phyloP scores from a whole-genome alignment of 129 eudicot genomes.

The Silybum marianum region DNA sequence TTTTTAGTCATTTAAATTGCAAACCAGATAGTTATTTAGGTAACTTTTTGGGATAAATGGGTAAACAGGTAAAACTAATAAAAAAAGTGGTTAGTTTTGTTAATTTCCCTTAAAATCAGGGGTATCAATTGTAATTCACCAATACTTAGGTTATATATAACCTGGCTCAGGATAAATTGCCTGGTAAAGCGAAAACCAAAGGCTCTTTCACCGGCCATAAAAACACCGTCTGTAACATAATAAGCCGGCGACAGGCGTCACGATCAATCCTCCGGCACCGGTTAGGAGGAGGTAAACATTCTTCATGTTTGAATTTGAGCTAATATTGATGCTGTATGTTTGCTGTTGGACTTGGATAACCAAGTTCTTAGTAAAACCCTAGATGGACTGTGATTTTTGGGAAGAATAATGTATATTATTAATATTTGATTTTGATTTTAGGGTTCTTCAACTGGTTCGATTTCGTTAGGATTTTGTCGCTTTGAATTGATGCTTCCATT shows the following conservation, averaged over 20 bases:
- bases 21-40: too few relatives aligned
- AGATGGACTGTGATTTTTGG: not conserved
- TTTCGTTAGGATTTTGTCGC: not conserved
- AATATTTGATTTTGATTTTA: not conserved
- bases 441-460: not conserved
- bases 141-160: not conserved
- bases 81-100: too few relatives aligned
- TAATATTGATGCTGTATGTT: conserved; percentile 10
- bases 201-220: not conserved
- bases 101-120: not conserved
- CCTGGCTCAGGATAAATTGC: not conserved
- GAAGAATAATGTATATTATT: not conserved
- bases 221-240: not conserved
- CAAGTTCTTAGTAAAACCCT: conserved; percentile 21
- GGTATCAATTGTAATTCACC: not conserved
- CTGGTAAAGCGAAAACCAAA: conserved; percentile 7
- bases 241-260: conserved; percentile 6
- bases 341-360: conserved; percentile 10
- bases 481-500: not conserved
- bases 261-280: conserved; percentile 7
- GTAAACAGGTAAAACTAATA: too few relatives aligned
- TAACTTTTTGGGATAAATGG: too few relatives aligned
- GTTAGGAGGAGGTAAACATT: conserved; percentile 17
- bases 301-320: not conserved
- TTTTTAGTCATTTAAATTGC: too few relatives aligned